Percentiles rank a stretch among this genome's conserved stretches.
phyloP scores from a whole-genome alignment of 441 rosid species.

The Melastoma candidum region DNA sequence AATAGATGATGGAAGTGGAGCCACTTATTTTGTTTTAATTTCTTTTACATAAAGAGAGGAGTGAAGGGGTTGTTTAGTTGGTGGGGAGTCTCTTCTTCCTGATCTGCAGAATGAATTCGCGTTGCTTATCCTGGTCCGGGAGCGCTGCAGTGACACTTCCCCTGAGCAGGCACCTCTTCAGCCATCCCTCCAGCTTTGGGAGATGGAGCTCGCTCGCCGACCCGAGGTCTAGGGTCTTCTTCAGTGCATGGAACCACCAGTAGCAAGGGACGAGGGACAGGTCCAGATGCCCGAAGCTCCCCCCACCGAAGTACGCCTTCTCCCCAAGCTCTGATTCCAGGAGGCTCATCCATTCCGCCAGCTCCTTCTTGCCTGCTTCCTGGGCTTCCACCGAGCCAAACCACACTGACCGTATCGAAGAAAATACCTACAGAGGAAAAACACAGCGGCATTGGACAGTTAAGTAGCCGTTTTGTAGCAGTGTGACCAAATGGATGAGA shows the following conservation, averaged over 20 bases:
- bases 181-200: constrained; percentile 15
- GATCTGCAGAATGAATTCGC: constrained; percentile 2
- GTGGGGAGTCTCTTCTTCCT: neutral
- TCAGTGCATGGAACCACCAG: constrained; percentile 8
- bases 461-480: too few species aligned
- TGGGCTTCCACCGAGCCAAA: constrained; percentile 5
- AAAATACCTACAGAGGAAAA: too few species aligned
- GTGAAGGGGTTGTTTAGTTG: too few species aligned
- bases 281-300: constrained; percentile 14
- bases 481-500: too few species aligned
- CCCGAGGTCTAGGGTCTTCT: constrained; percentile 11
- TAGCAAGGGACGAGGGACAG: constrained; percentile 11
- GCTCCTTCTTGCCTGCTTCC: constrained; percentile 8
- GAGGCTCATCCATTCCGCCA: constrained; percentile 6
- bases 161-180: constrained; percentile 17
- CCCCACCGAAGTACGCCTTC: constrained; percentile 18
- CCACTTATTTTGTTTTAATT: too few species aligned
- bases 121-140: constrained; percentile 1
- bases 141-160: constrained; percentile 12
- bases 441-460: too few species aligned
- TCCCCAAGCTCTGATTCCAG: constrained; percentile 21
- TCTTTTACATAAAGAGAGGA: too few species aligned
- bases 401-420: neutral
- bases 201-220: constrained; percentile 5
- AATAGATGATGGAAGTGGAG: too few species aligned